Base-by-base conservation (phyloP, 345 rosid species). In the Mallotus nudiflorus region DNA sequence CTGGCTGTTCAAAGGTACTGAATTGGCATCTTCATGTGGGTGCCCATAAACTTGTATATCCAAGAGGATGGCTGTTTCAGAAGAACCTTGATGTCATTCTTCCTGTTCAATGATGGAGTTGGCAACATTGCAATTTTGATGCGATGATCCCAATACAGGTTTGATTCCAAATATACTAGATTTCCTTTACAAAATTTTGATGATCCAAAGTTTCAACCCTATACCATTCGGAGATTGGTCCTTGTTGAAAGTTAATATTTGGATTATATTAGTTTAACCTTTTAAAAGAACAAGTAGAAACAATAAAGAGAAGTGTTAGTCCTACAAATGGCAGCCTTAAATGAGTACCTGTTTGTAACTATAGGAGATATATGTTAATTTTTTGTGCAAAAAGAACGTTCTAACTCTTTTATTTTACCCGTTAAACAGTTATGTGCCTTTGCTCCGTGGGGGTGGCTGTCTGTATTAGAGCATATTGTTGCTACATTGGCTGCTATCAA, bases 11-110 rank as follows among this genome's bases (percentile, higher is more conserved):
- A 25, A 85, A 56, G 74, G 86, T 91, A 77, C 70, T 88, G 77
- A 94, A 87, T 77, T 94, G 98, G 98, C 98, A 93, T 84, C 94
- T 93, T 20, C 96, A 93, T 87, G 75, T 89, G 70, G 89, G 85
- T 77, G 79, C 85, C 10, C 73, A 31, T 3, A 79, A 81, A 68
- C 85, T 83, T 58, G 67, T 75, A 37, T 89, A 93, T 80, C 98
- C 98, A 18, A 82, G 69, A 76, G 89, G 93, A 16, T 93, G 98
- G 97, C 67, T 66, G 73, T 73, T 91, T 58, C 82, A 77, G 77
- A 85, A 82, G 82, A 88, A 88, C 74, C 91, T 91, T n/a, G 82
- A 88, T 53, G 84, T 77, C 73, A 65, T 78, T 69, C 63, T 85
- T 60, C 80, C 91, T 29, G 31, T 89, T 54, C 42, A 70, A 45